Evolutionary conservation across 805 yeast species (phyloP), one percentile per base, ranked within the genome.

Genomic region (Cyberlindnera mycetangii): DNA sequence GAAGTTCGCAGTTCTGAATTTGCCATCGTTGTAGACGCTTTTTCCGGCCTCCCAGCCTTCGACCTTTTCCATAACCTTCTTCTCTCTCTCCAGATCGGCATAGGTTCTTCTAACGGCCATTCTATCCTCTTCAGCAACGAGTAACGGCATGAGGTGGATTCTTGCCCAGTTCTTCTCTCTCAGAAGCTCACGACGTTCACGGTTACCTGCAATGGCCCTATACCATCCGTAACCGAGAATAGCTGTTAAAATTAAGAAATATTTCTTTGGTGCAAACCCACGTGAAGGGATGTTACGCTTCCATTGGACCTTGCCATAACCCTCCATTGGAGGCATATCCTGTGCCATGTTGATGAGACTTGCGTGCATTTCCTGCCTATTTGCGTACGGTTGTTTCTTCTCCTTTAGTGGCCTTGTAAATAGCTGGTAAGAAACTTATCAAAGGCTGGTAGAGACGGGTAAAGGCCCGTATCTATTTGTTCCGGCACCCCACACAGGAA

Each of bases 281-380:
- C 96, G 74, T 2, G 92, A 70, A 19, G 96, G 96, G 39, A 88
- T 68, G 65, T 87, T 83, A 63, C 95, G 78, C 69, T 83, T 84
- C 95, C 95, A 88, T 69, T 87, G 96, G 49, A 88, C 78, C 35
- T 85, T 84, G 52, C 84, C 89, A 59, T 88, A 87, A 50, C 96
- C 95, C 45, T 86, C 88, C 56, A 78, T 71, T 46, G 96, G 96
- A 59, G 96, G 96, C 60, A 88, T 69, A 60, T 88, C 96, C 74
- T 88, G 96, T 31, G 66, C 66, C 54, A 48, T 47, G 24, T 32
- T 37, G 5, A 9, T 10, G 12, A 27, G 14, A 4, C 44, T 27
- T 11, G 33, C 15, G 25, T 22, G 41, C 48, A 41, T 45, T n/a
- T 6, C 21, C 8, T 4, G 12, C 11, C 25, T 7, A 10, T 6